phyloP scores from a whole-genome alignment of 2,329 filamentous ascomycete genomes.

The Aspergillus sp. region DNA sequence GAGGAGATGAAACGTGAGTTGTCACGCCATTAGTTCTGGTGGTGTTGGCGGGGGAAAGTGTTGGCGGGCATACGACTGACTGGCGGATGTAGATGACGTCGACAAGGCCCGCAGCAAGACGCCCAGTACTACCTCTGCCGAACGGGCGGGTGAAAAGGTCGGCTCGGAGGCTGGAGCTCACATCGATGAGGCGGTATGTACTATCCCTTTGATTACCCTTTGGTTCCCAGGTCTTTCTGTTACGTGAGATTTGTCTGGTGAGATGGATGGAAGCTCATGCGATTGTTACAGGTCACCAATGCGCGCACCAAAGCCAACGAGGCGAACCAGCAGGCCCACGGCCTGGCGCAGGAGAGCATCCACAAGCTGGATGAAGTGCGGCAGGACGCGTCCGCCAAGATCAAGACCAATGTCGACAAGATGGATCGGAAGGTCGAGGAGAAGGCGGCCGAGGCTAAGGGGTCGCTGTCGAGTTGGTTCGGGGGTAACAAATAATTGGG shows the following conservation, averaged over 20 bases:
- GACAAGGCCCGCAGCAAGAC: slow-evolving; percentile 65
- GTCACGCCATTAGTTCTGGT: not conserved
- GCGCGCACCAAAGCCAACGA: slow-evolving; percentile 52
- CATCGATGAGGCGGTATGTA: slow-evolving; percentile 66
- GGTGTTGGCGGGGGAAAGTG: no score
- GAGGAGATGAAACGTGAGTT: slow-evolving; percentile 77
- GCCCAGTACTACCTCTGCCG: slow-evolving; percentile 60
- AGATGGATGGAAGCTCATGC: not conserved
- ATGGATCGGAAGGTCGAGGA: slow-evolving; percentile 80
- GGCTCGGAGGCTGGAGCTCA: slow-evolving; percentile 62
- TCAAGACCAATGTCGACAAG: slow-evolving; percentile 60
- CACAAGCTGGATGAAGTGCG: slow-evolving; percentile 58
- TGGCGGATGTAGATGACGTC: slow-evolving; percentile 64
- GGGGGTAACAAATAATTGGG: slow-evolving; percentile 40
- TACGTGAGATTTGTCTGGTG: not conserved
- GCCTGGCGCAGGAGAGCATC: slow-evolving; percentile 59
- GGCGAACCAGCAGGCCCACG: slow-evolving; percentile 60
- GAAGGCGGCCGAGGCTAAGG: slow-evolving; percentile 77
- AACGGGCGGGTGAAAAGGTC: slow-evolving; percentile 63
- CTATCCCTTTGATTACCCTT: not conserved
- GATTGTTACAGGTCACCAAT: slow-evolving; percentile 52
- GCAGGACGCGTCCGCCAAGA: slow-evolving; percentile 58
- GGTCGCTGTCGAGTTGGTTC: slow-evolving; percentile 82
- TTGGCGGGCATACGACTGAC: not conserved
- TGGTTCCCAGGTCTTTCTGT: no score